Evolutionary conservation across 2,329 filamentous ascomycete genomes (phyloP).

Genomic region (Onygena corvina): DNA sequence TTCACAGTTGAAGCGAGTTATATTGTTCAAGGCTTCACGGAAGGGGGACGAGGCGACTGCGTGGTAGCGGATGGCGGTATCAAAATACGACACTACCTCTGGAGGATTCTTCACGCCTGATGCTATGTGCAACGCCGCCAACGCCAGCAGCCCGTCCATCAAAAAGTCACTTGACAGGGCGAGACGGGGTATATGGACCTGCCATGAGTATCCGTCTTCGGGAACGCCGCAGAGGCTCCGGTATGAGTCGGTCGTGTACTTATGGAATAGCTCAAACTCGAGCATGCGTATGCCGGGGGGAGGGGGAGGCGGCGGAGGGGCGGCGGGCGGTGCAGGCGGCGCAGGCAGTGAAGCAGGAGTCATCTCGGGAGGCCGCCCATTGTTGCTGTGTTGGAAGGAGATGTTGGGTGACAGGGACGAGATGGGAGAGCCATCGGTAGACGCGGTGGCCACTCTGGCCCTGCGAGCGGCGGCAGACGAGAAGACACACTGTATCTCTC

Average conservation of each 20-base stretch:
- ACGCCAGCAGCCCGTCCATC: conserved; percentile 32
- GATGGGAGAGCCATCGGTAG: background rate
- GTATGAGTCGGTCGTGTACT: conserved; percentile 39
- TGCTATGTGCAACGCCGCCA: conserved; percentile 32
- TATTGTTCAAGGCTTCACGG: conserved; percentile 25
- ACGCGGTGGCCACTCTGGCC: background rate
- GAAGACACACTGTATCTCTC: conserved; percentile 25
- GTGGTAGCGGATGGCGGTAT: conserved; percentile 28
- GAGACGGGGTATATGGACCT: conserved; percentile 30
- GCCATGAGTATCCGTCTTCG: conserved; percentile 28
- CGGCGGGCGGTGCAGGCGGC: conserved; percentile 8
- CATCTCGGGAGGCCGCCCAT: background rate
- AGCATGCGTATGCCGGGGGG: conserved; percentile 15
- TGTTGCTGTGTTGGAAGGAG: conserved; percentile 14
- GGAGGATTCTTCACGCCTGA: conserved; percentile 22
- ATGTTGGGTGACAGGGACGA: background rate
- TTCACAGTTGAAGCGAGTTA: conserved; percentile 28
- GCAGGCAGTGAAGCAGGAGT: background rate
- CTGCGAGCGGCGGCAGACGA: conserved; percentile 9
- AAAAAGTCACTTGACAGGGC: conserved; percentile 33
- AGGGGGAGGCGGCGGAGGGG: conserved; percentile 4
- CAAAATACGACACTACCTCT: conserved; percentile 25
- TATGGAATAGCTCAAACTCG: conserved; percentile 43
- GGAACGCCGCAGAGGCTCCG: conserved; percentile 29
- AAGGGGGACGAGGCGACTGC: conserved; percentile 27